Evolutionary conservation across 805 yeast genomes (phyloP).

Genomic region (Lipomyces mesembrius): DNA sequence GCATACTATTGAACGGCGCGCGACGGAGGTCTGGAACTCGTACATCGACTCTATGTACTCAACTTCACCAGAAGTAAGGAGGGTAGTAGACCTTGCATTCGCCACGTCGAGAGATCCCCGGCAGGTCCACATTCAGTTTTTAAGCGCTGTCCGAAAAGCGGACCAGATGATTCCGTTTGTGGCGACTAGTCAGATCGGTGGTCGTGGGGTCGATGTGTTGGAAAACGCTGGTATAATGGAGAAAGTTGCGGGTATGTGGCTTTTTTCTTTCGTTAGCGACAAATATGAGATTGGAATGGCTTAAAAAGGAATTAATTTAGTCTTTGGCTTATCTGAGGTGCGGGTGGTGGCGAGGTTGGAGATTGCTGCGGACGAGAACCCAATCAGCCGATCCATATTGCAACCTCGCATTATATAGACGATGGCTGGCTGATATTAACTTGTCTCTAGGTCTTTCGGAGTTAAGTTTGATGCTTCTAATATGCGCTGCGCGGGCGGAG

Average conservation of each 20-base stretch:
- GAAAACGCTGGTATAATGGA: constrained; percentile 20
- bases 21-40: constrained; percentile 14
- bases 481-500: constrained; percentile 75
- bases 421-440: background rate
- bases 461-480: constrained; percentile 69
- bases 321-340: background rate
- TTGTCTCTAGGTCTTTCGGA: constrained; percentile 57
- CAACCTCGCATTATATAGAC: too few relatives aligned
- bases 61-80: background rate
- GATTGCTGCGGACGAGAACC: background rate
- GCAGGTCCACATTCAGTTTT: constrained; percentile 17
- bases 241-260: constrained; percentile 18
- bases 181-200: constrained; percentile 2
- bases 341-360: background rate
- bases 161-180: constrained; percentile 7
- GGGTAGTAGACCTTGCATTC: constrained; percentile 20
- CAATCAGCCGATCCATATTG: background rate
- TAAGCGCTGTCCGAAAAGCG: constrained; percentile 12
- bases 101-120: constrained; percentile 24
- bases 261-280: background rate
- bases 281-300: background rate
- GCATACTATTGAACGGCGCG: background rate
- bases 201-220: constrained; percentile 11
- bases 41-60: constrained; percentile 8
- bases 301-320: too few relatives aligned